Evolutionary conservation across 192 early-diverging fungal genomes (phyloP).

Genomic region (Dimargaris cristalligena): DNA sequence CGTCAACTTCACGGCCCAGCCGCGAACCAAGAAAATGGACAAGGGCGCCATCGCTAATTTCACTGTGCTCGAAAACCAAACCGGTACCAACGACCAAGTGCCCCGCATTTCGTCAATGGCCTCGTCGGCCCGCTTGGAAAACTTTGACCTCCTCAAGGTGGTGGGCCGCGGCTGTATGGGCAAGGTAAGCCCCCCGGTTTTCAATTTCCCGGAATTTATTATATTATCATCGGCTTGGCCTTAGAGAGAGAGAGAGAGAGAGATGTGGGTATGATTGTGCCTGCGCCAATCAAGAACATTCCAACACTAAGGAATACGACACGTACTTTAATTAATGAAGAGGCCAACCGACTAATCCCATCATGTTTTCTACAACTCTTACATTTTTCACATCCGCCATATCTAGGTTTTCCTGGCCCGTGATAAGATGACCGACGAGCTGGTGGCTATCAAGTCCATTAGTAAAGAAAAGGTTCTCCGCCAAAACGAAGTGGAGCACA

Average conservation of each 20-base stretch:
- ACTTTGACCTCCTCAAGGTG: constrained; percentile 8
- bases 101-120: not conserved
- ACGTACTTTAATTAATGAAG: no score
- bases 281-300: no score
- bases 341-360: no score
- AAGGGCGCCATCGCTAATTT: not conserved
- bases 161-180: constrained; percentile 13
- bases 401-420: constrained; percentile 3
- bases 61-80: not conserved
- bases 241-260: no score
- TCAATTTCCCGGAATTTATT: no score
- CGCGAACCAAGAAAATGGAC: not conserved
- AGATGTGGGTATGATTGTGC: no score
- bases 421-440: constrained; percentile 2
- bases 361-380: no score
- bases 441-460: constrained; percentile 13
- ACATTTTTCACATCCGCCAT: no score
- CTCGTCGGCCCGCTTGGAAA: constrained; percentile 6
- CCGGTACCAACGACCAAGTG: not conserved
- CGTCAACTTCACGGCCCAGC: not conserved
- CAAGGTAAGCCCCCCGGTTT: no score
- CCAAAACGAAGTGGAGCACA: constrained; percentile 7
- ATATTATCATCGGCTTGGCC: no score
- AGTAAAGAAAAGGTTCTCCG: constrained; percentile 10
- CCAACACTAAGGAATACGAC: no score